phyloP scores from a whole-genome alignment of 257 asterid genomes.

The Solanum bulbocastanum region DNA sequence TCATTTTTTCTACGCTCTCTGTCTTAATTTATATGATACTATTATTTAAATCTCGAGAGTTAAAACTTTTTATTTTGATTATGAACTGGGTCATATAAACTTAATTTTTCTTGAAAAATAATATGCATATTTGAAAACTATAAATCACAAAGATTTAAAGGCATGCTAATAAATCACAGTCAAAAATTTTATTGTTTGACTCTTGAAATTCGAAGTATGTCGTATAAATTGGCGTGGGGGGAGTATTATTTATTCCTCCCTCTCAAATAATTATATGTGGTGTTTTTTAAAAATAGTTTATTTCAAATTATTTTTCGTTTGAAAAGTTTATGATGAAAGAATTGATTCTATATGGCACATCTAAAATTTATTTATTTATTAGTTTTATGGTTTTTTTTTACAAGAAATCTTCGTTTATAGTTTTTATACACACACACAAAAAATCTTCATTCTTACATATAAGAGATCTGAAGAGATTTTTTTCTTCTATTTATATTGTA shows the following conservation, averaged over 20 bases:
- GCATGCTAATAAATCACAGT: no score
- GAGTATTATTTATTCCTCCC: background rate
- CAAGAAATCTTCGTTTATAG: no score
- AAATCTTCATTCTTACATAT: no score
- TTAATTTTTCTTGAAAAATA: no score
- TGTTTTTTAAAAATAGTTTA: background rate
- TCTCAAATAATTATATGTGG: background rate
- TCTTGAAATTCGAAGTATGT: background rate
- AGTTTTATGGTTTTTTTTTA: no score
- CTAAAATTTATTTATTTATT: no score
- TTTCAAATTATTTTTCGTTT: background rate
- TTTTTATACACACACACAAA: no score
- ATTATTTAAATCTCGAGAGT: fast-evolving
- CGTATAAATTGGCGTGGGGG: background rate
- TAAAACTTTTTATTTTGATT: background rate
- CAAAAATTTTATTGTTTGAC: background rate
- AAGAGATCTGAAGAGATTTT: no score
- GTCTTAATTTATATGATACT: background rate
- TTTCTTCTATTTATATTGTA: no score
- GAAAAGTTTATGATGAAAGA: background rate
- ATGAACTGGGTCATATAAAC: background rate
- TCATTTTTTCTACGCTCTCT: background rate
- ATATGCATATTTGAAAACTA: no score
- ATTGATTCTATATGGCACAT: no score
- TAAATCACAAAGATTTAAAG: background rate